Evolutionary conservation across 805 yeast species (phyloP), one percentile per base, ranked within the genome.

Genomic region (Groenewaldozyma salmanticensis): DNA sequence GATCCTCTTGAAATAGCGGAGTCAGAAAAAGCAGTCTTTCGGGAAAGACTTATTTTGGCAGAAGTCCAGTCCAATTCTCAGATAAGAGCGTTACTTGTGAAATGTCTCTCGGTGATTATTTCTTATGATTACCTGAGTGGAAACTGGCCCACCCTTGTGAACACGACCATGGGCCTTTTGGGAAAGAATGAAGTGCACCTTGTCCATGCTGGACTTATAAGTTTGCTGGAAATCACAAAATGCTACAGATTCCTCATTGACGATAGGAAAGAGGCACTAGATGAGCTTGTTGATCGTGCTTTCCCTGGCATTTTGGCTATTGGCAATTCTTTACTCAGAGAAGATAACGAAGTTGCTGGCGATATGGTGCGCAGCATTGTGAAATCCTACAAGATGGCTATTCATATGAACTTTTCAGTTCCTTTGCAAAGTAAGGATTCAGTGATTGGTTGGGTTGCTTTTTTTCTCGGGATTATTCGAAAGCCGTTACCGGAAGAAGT

Each of bases 371-470:
- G 81, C 50, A 66, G 80, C 47, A 69, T 84, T 17, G 61, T 88
- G 42, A 90, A 90, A 55, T 68, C 74, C 43, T 84, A 77, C 67
- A 88, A 88, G 58, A 82, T 79, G 57, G 78, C 78, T 33, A 78
- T 90, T 3, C 50, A 55, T 27, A 72, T 71, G 46, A 88, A 83
- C 52, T 61, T 88, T 40, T 94, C 96, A 2, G 67, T 61, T 2
- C 71, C 74, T 17, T 62, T 80, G 55, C 79, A 85, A 66, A 62
- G 66, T 35, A 52, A 66, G 42, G 73, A 78, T 44, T 47, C 64
- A 42, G 58, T 78, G 54, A 58, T 70, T 31, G 66, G 73, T 16
- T 88, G 96, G 94, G 80, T 84, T 2, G 74, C 76, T 40, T 72
- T 92, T 47, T 90, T 86, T 51, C 79, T 84, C 33, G 67, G 70